Percentiles rank a stretch among this genome's conserved stretches.
These are phyloP conservation scores for Hirschfeldia incana DNA, from an alignment of 345 rosid genomes.

Conservation along the genomic window DNA sequence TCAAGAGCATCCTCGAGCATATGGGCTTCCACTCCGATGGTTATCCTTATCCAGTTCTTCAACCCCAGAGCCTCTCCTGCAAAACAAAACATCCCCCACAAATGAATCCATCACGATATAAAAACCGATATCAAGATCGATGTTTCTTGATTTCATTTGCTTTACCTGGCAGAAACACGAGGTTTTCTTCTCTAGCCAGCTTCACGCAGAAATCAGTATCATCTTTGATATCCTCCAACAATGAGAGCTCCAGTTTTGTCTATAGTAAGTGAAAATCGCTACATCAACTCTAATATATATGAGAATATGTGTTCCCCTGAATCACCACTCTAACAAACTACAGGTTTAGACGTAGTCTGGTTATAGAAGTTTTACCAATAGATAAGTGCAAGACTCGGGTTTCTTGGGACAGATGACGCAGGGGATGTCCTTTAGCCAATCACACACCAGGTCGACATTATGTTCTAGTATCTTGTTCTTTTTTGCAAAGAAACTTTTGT, in stretches of 20 bases:
- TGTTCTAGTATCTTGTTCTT: constrained; percentile 46
- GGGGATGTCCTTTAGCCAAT: constrained; percentile 57
- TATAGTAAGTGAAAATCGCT: constrained; percentile 20
- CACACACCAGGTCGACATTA: constrained; percentile 52
- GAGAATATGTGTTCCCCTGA: neutral
- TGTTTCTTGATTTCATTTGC: neutral
- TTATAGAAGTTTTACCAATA: constrained; percentile 47
- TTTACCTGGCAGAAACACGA: constrained; percentile 69
- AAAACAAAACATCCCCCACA: constrained; percentile 7
- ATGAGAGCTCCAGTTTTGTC: constrained; percentile 58
- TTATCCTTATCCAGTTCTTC: constrained; percentile 69
- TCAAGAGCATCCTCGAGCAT: constrained; percentile 64
- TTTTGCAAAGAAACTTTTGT: constrained; percentile 59
- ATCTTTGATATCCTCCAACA: constrained; percentile 64
- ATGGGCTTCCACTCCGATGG: constrained; percentile 61
- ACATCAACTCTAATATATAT: neutral
- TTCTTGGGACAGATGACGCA: constrained; percentile 56
- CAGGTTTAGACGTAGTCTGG: neutral
- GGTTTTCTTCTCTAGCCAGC: constrained; percentile 70
- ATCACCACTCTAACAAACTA: neutral
- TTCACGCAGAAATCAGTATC: constrained; percentile 64
- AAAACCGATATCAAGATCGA: neutral
- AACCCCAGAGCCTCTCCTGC: constrained; percentile 62
- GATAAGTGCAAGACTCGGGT: constrained; percentile 71
- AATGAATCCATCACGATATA: constrained; percentile 4